Percentiles rank a stretch among this genome's conserved stretches.
Evolutionary conservation across 179 eudicot species (phyloP).

Genomic region (Beta lomatogona): DNA sequence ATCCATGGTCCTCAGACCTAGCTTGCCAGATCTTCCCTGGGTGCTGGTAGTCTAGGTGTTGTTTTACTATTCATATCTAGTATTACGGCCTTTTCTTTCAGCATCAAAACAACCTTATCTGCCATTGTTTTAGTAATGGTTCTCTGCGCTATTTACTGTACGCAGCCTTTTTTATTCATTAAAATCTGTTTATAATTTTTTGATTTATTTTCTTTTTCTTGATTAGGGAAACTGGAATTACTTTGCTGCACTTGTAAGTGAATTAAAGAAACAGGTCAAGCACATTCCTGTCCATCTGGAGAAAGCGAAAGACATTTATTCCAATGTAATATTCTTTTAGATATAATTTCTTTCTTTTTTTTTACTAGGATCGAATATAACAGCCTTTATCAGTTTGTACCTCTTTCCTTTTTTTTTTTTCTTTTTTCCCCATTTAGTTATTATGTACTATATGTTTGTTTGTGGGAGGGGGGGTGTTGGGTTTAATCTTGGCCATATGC

Average conservation of each 20-base stretch:
- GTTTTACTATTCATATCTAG: background rate
- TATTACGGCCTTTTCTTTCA: background rate
- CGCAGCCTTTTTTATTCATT: background rate
- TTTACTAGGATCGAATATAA: background rate
- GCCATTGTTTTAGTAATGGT: background rate
- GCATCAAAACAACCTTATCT: background rate
- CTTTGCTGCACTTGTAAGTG: conserved; percentile 98
- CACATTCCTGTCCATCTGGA: conserved; percentile 93
- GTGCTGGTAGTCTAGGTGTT: background rate
- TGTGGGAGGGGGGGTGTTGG: background rate
- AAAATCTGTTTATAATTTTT: background rate
- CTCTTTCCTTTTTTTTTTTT: background rate
- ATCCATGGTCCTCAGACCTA: background rate
- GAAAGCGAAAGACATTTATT: conserved; percentile 90
- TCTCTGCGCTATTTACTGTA: conserved; percentile 4
- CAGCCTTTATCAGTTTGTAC: background rate
- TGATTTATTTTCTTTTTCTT: conserved; percentile 16
- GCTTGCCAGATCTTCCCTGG: background rate
- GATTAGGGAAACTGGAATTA: conserved; percentile 97
- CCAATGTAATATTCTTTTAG: conserved; percentile 53
- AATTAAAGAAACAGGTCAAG: conserved; percentile 79
- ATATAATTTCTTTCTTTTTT: background rate
- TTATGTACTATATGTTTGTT: background rate
- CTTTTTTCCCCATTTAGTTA: too few species aligned
- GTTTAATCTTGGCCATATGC: background rate